Evolutionary conservation across 495 filamentous ascomycete genomes (phyloP).

Genomic region (Aspergillus funiculosus): DNA sequence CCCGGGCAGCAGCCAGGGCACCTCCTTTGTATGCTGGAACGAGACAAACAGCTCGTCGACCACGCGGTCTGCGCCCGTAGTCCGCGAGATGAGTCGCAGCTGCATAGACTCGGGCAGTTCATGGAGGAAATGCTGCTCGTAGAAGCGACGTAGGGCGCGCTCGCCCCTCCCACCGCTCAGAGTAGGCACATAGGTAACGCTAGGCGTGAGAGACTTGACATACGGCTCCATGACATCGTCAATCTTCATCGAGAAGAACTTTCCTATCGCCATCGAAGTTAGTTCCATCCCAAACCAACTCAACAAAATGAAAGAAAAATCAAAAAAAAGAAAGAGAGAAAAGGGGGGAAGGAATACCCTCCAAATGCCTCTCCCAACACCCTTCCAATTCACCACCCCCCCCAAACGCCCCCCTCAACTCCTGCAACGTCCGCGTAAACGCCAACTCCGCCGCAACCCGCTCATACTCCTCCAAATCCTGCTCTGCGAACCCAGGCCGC

Average conservation of each 20-base stretch:
- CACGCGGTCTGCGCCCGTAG: constrained; percentile 54
- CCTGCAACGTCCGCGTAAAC: constrained; percentile 49
- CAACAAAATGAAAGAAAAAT: too few relatives aligned
- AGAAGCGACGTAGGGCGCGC: constrained; percentile 62
- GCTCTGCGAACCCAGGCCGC: constrained; percentile 57
- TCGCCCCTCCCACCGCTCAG: constrained; percentile 71
- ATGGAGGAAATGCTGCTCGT: constrained; percentile 67
- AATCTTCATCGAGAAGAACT: constrained; percentile 43
- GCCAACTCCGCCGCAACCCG: constrained; percentile 48
- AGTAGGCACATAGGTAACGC: constrained; percentile 52
- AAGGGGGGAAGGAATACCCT: constrained; percentile 33
- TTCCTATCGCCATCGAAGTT: constrained; percentile 21
- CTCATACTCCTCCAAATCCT: constrained; percentile 45
- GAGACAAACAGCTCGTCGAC: constrained; percentile 53
- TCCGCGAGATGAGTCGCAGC: constrained; percentile 67
- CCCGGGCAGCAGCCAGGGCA: constrained; percentile 79
- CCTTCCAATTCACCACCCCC: constrained; percentile 54
- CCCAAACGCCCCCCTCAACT: constrained; percentile 51
- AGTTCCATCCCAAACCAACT: neutral
- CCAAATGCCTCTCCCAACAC: constrained; percentile 54
- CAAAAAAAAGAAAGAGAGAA: neutral
- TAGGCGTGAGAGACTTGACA: constrained; percentile 42
- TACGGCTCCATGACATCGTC: constrained; percentile 50
- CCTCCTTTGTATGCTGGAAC: constrained; percentile 65
- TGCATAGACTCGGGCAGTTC: constrained; percentile 60